Percentiles rank a stretch among this genome's conserved stretches.
Evolutionary conservation across 2,329 filamentous ascomycete genomes (phyloP).

Genomic region (Trichoderma simmonsii): DNA sequence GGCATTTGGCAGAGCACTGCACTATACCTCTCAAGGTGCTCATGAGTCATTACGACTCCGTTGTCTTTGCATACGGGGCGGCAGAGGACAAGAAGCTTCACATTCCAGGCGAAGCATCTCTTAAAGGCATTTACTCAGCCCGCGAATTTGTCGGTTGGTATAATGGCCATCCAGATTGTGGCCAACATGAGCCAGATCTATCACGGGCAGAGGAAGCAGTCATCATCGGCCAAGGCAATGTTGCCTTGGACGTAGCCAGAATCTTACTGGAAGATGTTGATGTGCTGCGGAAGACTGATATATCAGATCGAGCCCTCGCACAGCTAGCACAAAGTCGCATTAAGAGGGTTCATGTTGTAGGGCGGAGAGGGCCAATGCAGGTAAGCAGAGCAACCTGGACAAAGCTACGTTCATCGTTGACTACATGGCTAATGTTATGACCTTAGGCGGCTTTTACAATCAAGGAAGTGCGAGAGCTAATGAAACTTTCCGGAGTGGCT

Average conservation of each 20-base stretch:
- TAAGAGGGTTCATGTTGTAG: slow-evolving; percentile 80
- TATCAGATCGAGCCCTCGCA: slow-evolving; percentile 78
- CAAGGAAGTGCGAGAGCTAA: slow-evolving; percentile 86
- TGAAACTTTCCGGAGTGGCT: slow-evolving; percentile 68
- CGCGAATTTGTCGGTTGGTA: slow-evolving; percentile 98
- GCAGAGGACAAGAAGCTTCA: slow-evolving; percentile 75
- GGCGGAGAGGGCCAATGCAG: slow-evolving; percentile 84
- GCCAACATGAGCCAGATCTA: slow-evolving; percentile 69
- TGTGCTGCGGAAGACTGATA: slow-evolving; percentile 76
- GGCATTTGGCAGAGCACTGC: slow-evolving; percentile 39
- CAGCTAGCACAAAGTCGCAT: slow-evolving; percentile 69
- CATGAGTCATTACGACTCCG: slow-evolving; percentile 81
- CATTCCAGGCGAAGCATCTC: slow-evolving; percentile 71
- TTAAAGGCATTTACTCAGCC: slow-evolving; percentile 79
- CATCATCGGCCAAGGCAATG: slow-evolving; percentile 92
- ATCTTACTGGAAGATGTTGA: slow-evolving; percentile 78
- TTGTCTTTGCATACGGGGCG: slow-evolving; percentile 91
- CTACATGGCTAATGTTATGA: neutral
- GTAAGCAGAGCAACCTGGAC: slow-evolving; percentile 41
- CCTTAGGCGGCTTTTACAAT: slow-evolving; percentile 65
- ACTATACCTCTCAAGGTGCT: slow-evolving; percentile 65
- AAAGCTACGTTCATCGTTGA: neutral
- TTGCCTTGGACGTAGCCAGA: slow-evolving; percentile 88
- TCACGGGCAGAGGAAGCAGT: slow-evolving; percentile 75
- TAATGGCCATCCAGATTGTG: slow-evolving; percentile 85